A percentile compares a stretch with the other conserved stretches of the same genome.
These are phyloP conservation scores for Stephania cephalantha DNA, from an alignment of 164 flowering plant genomes.

Conservation along the genomic window DNA sequence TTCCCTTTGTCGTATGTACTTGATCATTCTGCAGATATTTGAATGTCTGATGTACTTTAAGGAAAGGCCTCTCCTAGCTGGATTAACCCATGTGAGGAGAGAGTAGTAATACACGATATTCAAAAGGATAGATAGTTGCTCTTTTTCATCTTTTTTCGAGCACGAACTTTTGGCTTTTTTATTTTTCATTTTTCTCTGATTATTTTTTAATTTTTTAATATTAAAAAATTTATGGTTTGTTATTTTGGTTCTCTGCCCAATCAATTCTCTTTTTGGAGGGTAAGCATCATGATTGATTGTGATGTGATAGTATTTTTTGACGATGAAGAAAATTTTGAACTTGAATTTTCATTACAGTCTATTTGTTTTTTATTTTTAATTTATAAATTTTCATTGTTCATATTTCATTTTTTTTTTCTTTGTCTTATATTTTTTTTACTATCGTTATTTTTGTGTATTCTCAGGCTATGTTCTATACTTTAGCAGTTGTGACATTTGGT, in stretches of 20 bases:
- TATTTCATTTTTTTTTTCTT: too few relatives aligned
- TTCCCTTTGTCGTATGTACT: background rate
- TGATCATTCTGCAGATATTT: background rate
- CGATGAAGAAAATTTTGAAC: background rate
- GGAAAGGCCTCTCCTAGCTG: background rate
- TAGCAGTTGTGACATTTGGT: slow-evolving; percentile 97
- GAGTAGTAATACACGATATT: background rate
- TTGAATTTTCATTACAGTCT: background rate
- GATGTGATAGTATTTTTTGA: background rate
- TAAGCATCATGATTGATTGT: background rate
- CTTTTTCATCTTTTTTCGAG: background rate
- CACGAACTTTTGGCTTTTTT: background rate
- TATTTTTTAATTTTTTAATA: background rate
- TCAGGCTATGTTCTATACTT: slow-evolving; percentile 93
- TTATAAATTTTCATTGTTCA: too few relatives aligned
- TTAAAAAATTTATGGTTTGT: background rate
- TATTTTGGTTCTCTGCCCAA: background rate
- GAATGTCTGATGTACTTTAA: background rate
- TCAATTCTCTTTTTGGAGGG: background rate
- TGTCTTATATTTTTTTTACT: background rate
- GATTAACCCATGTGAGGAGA: background rate
- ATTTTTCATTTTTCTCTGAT: background rate
- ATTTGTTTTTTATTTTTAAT: background rate
- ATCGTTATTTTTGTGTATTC: slow-evolving; percentile 7
- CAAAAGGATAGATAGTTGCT: background rate